Evolutionary conservation across 2,329 filamentous ascomycete species (phyloP).

Genomic region (Aspergillus amoenus): DNA sequence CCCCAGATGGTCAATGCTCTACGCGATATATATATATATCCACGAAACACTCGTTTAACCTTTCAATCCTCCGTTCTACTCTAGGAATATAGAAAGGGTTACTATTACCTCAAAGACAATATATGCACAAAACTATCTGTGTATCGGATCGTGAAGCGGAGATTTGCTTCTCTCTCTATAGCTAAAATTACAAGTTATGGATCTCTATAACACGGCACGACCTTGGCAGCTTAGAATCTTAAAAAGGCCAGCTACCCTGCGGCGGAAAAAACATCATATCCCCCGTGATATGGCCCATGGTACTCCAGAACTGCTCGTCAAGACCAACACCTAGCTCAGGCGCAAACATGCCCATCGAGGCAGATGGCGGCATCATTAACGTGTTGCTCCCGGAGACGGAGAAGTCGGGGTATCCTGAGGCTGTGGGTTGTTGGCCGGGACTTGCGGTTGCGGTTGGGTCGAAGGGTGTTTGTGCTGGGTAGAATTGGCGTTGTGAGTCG

Average conservation of each 20-base stretch:
- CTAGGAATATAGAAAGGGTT: too few species aligned
- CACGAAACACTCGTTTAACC: too few species aligned
- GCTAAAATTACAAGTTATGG: neutral
- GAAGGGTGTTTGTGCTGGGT: slow-evolving; percentile 1
- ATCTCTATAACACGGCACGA: neutral
- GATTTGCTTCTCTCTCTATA: neutral
- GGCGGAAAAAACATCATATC: neutral
- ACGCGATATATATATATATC: too few species aligned
- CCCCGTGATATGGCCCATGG: neutral
- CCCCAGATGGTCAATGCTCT: neutral
- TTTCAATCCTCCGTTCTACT: too few species aligned
- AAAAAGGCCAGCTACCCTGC: neutral
- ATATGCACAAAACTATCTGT: neutral
- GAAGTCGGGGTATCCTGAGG: slow-evolving; percentile 3
- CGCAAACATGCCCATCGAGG: neutral
- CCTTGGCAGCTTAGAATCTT: too few species aligned
- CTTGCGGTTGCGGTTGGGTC: slow-evolving; percentile 2
- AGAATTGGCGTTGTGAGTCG: slow-evolving; percentile 10
- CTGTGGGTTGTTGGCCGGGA: neutral
- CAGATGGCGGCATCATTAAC: neutral
- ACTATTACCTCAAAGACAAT: neutral
- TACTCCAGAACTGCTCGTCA: neutral
- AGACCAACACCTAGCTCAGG: neutral
- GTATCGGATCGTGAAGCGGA: neutral
- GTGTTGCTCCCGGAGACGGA: slow-evolving; percentile 9